These are phyloP conservation scores for Carex arenaria DNA, from an alignment of 202 grass and related monocot genomes.

Conservation along the genomic window DNA sequence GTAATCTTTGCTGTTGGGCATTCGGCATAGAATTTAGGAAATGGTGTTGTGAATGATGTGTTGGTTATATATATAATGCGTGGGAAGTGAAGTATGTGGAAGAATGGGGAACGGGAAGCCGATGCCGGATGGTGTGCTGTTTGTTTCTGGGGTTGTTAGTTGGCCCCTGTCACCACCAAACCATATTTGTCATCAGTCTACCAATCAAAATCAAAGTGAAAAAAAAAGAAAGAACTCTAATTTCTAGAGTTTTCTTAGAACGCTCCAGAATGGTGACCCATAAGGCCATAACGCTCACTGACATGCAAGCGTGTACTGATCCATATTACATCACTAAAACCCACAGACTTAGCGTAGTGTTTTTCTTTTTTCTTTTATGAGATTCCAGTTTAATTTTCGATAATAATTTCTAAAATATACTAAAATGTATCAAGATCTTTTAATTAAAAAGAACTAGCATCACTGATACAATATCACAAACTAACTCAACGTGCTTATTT, in stretches of 20 bases:
- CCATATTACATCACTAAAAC: too few relatives aligned
- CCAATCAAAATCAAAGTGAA: background rate
- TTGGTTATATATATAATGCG: too few relatives aligned
- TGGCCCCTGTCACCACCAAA: background rate
- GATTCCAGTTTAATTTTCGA: too few relatives aligned
- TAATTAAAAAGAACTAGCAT: too few relatives aligned
- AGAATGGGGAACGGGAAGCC: background rate
- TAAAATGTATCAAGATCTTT: too few relatives aligned
- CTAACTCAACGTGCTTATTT: too few relatives aligned
- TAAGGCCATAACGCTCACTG: background rate
- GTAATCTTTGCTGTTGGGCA: background rate
- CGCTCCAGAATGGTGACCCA: background rate
- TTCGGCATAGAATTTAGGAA: background rate
- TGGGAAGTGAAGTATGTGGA: background rate
- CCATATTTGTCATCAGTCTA: background rate
- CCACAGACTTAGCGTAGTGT: too few relatives aligned
- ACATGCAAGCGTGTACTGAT: too few relatives aligned
- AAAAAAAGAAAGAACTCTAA: background rate
- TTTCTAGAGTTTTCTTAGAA: background rate
- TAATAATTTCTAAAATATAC: too few relatives aligned
- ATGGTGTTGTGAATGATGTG: background rate
- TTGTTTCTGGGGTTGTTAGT: constrained; percentile 20
- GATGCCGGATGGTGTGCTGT: background rate
- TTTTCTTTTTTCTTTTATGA: too few relatives aligned
- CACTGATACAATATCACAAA: too few relatives aligned